Evolutionary conservation across 306 rosid genomes (phyloP).

Genomic region (Quercus rubra): DNA sequence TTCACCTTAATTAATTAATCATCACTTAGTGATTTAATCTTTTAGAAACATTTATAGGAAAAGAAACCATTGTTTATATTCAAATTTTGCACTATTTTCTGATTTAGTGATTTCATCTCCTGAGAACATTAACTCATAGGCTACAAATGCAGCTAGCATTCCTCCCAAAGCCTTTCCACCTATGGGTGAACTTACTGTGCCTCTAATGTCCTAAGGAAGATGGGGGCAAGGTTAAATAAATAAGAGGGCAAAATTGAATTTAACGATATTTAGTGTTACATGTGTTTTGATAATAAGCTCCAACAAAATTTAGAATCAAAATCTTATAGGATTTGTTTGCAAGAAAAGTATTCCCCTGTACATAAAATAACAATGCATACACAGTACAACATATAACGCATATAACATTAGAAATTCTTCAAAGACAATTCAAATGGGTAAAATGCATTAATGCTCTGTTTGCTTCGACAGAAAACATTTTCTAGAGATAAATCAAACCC

Average conservation of each 20-base stretch:
- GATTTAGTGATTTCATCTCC: background rate
- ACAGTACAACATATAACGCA: background rate
- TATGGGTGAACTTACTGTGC: no score
- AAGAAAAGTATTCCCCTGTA: no score
- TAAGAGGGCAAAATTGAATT: no score
- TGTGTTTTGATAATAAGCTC: no score
- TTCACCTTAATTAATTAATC: constrained; percentile 16
- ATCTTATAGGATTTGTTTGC: no score
- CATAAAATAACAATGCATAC: background rate
- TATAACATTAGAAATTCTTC: background rate
- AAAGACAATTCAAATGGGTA: background rate
- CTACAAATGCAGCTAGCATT: background rate
- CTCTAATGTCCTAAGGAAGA: no score
- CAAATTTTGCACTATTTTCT: background rate
- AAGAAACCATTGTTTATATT: background rate
- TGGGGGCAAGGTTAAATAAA: no score
- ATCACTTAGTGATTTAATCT: constrained; percentile 6
- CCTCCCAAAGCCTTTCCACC: background rate
- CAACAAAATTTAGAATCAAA: no score
- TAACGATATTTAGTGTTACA: no score
- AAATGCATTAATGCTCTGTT: no score
- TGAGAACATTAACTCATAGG: background rate
- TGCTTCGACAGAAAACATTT: no score
- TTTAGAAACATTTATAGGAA: constrained; percentile 4
- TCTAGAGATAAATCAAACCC: no score